Percentiles rank a stretch among this genome's conserved stretches.
Evolutionary conservation across 441 rosid species (phyloP).

Genomic region (Theobroma grandiflorum): DNA sequence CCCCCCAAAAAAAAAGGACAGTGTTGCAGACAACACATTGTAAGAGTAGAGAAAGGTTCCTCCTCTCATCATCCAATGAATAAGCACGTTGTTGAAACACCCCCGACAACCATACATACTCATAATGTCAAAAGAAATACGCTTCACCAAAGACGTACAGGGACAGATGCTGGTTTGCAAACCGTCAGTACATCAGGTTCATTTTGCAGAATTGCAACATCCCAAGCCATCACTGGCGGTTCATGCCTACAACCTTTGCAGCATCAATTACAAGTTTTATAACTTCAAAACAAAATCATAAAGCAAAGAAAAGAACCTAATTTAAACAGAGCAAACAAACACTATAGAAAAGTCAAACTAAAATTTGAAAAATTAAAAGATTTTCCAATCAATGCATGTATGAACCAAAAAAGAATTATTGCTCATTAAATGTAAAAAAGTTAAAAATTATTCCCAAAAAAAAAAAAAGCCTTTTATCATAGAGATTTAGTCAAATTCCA

Average conservation of each 20-base stretch:
- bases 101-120: not conserved
- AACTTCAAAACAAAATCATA: slow-evolving; percentile 28
- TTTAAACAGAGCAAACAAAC: not conserved
- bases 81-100: not conserved
- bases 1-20: slow-evolving; percentile 2
- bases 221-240: slow-evolving; percentile 82
- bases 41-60: slow-evolving; percentile 15
- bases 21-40: slow-evolving; percentile 6
- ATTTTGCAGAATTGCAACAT: slow-evolving; percentile 62
- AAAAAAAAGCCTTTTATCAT: not conserved
- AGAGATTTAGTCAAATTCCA: not conserved
- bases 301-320: not conserved
- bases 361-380: not conserved
- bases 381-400: not conserved
- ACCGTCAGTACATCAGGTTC: slow-evolving; percentile 82
- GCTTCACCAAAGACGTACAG: slow-evolving; percentile 59
- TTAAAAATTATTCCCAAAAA: not conserved
- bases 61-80: slow-evolving; percentile 16
- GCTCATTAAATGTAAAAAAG: too few relatives aligned
- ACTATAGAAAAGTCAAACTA: not conserved
- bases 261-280: slow-evolving; percentile 39
- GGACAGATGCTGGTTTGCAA: slow-evolving; percentile 89
- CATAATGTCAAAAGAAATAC: not conserved
- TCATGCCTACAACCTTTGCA: slow-evolving; percentile 78
- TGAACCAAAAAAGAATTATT: not conserved